Base-by-base conservation (phyloP, 2,329 filamentous ascomycete species). In the Botrytis porri region DNA sequence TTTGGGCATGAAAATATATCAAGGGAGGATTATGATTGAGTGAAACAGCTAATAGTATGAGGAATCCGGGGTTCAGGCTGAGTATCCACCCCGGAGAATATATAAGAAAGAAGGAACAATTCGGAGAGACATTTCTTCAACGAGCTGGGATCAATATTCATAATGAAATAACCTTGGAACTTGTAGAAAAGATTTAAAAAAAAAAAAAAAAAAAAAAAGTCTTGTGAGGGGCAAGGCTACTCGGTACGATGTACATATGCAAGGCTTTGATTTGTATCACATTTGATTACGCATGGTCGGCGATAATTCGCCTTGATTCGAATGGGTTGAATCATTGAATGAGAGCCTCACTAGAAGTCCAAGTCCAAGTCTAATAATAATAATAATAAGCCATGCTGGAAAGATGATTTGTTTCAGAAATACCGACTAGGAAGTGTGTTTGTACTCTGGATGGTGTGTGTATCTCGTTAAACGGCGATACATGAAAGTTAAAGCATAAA, bases 1-100 rank as follows among this genome's bases (percentile, higher is more conserved):
- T 67, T 67, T 57, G 48, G 65, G 65, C 65, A 67, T 29, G 64
- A 57, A 67, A 63, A 67, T 63, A 57, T 51, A 66, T 54, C 12
- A n/a, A 66, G 43, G 35, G 64, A 29, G 35, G 45, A 54, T 54
- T 22, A 29, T n/a, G 4, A n/a, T 14, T 20, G 32, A 66, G 64
- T 29, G n/a, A n/a, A 57, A 22, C 20, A 57, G 14, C 64, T 67
- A 41, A 43, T 63, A 32, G 37, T 22, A 20, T 41, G 22, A 6
- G 37, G 35, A 29, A 67, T 67, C 65, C 18, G 48, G 65, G 65
- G 48, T n/a, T 66, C 39, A 29, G 25, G 48, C 48, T 22, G 25
- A 29, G 48, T 29, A 41, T 57, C 25, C 35, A n/a, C 45, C 48
- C 48, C 48, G 48, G 35, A 18, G 48, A 67, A 67, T 67, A 41